A percentile compares a stretch with the other conserved stretches of the same genome.
Evolutionary conservation across 371 early-diverging fungal genomes (phyloP).

Genomic region (Mucor lusitanicus): DNA sequence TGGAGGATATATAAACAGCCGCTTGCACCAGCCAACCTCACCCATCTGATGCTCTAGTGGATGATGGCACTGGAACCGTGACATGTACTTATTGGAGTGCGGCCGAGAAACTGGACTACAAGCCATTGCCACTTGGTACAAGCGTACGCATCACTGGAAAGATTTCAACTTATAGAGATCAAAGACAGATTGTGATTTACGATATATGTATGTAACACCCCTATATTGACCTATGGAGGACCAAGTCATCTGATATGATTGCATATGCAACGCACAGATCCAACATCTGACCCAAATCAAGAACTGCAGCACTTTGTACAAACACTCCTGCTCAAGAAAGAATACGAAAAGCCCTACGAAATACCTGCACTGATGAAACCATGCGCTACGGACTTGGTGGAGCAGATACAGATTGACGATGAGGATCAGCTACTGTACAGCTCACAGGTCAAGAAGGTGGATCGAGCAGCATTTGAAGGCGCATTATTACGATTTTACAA

Average conservation of each 20-base stretch:
- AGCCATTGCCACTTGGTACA: slow-evolving; percentile 8
- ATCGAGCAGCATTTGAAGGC: neutral
- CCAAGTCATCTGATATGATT: too few species aligned
- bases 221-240: neutral
- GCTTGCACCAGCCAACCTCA: too few species aligned
- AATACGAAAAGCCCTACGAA: neutral
- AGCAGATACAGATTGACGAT: neutral
- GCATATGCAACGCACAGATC: neutral
- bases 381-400: neutral
- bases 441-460: neutral
- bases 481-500: neutral
- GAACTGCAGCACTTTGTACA: slow-evolving; percentile 1
- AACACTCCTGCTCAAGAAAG: neutral
- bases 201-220: slow-evolving; percentile 9
- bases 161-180: neutral
- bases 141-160: slow-evolving; percentile 9
- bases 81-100: slow-evolving; percentile 15
- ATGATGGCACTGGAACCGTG: slow-evolving; percentile 20
- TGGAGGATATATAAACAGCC: neutral
- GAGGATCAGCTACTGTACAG: neutral
- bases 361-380: neutral
- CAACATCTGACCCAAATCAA: slow-evolving; percentile 4
- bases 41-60: neutral
- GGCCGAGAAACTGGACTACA: neutral
- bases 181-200: slow-evolving; percentile 4